These are phyloP conservation scores for Monoraphidium neglectum DNA, from an alignment of 139 green algal genomes.

Conservation along the genomic window DNA sequence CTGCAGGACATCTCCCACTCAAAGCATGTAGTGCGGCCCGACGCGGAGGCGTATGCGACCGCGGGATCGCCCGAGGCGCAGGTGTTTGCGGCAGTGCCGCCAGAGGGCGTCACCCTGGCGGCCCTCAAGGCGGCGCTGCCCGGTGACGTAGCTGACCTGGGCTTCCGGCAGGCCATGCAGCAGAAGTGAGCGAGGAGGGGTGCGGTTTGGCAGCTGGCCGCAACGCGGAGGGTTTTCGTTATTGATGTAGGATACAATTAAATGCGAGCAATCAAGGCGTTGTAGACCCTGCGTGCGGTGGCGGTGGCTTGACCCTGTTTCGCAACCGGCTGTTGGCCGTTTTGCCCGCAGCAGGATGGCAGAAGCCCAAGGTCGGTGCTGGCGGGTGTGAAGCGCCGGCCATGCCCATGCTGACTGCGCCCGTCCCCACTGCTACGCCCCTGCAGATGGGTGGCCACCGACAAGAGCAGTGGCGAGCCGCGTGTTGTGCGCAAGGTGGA, in stretches of 20 bases:
- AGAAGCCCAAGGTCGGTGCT: no score
- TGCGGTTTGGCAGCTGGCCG: background rate
- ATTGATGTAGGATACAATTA: no score
- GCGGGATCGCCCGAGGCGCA: conserved; percentile 83
- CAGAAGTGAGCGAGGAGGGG: conserved; percentile 51
- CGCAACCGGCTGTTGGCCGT: no score
- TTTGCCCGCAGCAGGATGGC: no score
- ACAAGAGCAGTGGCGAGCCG: conserved; percentile 46
- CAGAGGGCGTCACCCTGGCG: conserved; percentile 73
- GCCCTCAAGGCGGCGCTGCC: conserved; percentile 75
- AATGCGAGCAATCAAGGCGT: no score
- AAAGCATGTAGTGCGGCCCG: conserved; percentile 74
- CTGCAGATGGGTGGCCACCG: conserved; percentile 43
- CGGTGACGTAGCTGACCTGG: conserved; percentile 73
- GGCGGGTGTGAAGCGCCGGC: no score
- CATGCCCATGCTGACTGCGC: no score
- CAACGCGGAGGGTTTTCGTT: no score
- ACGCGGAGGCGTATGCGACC: conserved; percentile 70
- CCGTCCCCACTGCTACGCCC: no score
- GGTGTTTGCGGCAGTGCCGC: conserved; percentile 75
- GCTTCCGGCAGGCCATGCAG: conserved; percentile 95
- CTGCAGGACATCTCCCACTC: conserved; percentile 76
- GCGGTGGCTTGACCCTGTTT: no score
- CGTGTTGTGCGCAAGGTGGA: conserved; percentile 54
- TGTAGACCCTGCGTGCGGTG: no score